Evolutionary conservation across 2,329 filamentous ascomycete species (phyloP), one percentile per base, ranked within the genome.

Genomic region (Claviceps sp.): DNA sequence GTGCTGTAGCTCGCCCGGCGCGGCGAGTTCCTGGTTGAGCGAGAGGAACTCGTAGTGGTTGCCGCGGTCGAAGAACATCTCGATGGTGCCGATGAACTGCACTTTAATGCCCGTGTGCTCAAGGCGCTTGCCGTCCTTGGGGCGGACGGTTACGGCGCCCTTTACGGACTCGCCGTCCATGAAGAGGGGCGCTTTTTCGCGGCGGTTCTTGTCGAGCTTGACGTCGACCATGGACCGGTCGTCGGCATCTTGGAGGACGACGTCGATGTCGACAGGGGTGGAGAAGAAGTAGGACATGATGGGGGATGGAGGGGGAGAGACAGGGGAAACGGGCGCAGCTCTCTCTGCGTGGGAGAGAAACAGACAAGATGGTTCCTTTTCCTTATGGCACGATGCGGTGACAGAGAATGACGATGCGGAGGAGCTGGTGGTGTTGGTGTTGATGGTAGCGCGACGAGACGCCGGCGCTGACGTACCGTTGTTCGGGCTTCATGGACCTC

Each of bases 31-130:
- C 71, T 97, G 94, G 62, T 93, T 91, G 30, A 97, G 81, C 39
- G 89, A 95, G 55, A 98, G 85, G 71, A 98, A 98, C 72, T 98
- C 93, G 76, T 98, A 95, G 74, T 97, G 93, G 69, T 96, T 98
- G 62, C 91, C 91, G 65, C 93, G 88, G 69, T 98, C 93, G 70
- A 95, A 98, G 80, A 97, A 98, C 93, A 98, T 98, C 70, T 98
- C 93, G 76, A 98, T 98, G 57, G 90, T 94, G 67, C 93, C 93
- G 63, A 98, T 96, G 74, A 98, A 98, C 68, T 98, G 93, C 62
- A 98, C 91, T 73, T 98, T 98, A 78, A 98, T 96, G 61, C 93
- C 93, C 11, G 90, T 97, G 70, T 98, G 93, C 71, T 98, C 93
- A 64, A 98, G 76, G 56, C 93, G 82, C 77, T 97, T 97, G 65